Conservation (phyloP, 352 stramenopile species). For the Poterioochromonas sp. region DNA sequence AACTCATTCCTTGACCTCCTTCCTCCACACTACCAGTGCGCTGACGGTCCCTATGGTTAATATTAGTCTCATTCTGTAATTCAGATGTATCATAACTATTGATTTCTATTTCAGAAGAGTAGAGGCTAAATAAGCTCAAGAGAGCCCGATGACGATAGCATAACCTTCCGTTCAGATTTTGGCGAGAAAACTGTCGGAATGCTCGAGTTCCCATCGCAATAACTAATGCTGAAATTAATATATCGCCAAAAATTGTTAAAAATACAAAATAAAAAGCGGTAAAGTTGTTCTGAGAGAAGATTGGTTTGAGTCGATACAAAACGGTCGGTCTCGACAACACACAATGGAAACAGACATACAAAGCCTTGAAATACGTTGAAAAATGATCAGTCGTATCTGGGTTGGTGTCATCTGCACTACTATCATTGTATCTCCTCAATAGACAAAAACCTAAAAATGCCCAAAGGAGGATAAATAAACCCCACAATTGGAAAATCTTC, state of each 20-base stretch:
- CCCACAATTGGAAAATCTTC: not conserved
- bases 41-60: not conserved
- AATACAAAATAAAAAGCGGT: constrained; percentile 14
- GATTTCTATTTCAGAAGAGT: too few relatives aligned
- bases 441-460: constrained; percentile 1
- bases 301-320: constrained; percentile 16
- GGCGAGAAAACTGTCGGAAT: not conserved
- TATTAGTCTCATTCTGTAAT: too few relatives aligned
- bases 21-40: not conserved
- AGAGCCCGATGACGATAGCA: not conserved
- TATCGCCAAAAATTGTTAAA: constrained; percentile 1
- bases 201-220: constrained; percentile 15
- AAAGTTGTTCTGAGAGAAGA: not conserved
- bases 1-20: not conserved
- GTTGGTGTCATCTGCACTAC: not conserved
- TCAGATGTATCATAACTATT: too few relatives aligned
- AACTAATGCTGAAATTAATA: not conserved
- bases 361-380: not conserved
- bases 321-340: not conserved
- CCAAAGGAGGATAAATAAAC: not conserved
- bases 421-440: not conserved
- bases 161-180: not conserved
- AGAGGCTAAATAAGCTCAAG: too few relatives aligned
- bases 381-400: not conserved
- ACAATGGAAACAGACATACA: not conserved